Conservation (phyloP, 305 asterid species). For the Caryopteris hybrid region DNA sequence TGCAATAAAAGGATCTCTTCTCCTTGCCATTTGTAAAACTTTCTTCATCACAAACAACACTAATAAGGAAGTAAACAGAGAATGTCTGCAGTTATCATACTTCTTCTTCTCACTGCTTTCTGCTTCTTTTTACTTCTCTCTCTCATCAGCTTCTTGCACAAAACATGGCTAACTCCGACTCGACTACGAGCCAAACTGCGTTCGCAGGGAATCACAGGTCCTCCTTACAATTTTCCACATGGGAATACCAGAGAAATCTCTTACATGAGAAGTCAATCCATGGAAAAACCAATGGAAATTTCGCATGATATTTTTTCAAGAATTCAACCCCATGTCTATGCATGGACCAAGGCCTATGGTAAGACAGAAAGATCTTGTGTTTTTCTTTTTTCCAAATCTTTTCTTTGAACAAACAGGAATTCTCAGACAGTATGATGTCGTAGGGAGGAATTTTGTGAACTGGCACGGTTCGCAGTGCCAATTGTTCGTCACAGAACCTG, state of each 20-base stretch:
- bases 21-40: no score
- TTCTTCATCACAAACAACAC: no score
- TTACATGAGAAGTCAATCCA: conserved; percentile 37
- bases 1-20: no score
- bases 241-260: conserved; percentile 55
- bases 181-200: conserved; percentile 29
- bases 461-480: conserved; percentile 63
- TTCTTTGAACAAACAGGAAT: background rate
- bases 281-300: conserved; percentile 40
- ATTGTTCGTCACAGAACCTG: conserved; percentile 46
- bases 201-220: conserved; percentile 59
- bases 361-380: background rate
- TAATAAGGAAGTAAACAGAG: background rate
- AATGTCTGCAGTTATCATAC: conserved; percentile 15
- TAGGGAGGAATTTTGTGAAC: conserved; percentile 39
- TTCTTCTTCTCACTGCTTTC: conserved; percentile 10
- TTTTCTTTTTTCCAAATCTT: background rate
- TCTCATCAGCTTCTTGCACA: conserved; percentile 32
- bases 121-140: conserved; percentile 23
- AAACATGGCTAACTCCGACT: conserved; percentile 42
- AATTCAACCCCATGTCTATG: conserved; percentile 56
- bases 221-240: conserved; percentile 52
- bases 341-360: conserved; percentile 61
- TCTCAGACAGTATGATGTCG: background rate
- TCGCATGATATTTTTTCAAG: conserved; percentile 51